Evolutionary conservation across 345 rosid species (phyloP), one percentile per base, ranked within the genome.

Genomic region (Nephelium lappaceum): DNA sequence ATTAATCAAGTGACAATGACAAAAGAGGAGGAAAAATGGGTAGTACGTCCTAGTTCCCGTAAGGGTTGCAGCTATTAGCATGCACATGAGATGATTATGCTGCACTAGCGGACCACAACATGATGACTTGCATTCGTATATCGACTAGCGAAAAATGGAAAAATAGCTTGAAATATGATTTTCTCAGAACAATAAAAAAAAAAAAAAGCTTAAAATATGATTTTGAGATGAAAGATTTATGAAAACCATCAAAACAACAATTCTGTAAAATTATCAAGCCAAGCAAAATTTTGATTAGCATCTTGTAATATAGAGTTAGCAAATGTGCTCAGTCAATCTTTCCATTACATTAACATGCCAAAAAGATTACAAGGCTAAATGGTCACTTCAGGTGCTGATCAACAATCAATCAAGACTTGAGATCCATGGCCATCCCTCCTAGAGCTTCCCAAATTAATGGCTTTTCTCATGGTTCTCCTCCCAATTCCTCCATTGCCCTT

Each of bases 401-500:
- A 31, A 31, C 36, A 31, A 31, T 31, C 36, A 31, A 31, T 31
- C 36, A 31, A 1, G 11, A 45, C 5, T 45, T 75, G 61, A 15
- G 86, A 74, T 66, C 78, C 83, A 75, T 43, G 21, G 67, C 11
- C 2, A 39, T 18, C 39, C 77, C 45, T 14, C 83, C 85, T 2
- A 90, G 67, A 71, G 85, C 88, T 73, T 82, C 81, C 89, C 81
- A 88, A 73, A 78, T 84, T 89, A 74, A 90, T 84, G 5, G 83
- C 75, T 72, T 75, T 85, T 79, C 92, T 89, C 94, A 89, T 85
- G 51, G 87, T 81, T 86, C 92, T 87, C 83, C 94, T 85, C 58
- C 92, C 89, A 64, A 87, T 79, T 38, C 87, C 91, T 39, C 91
- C 92, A 55, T 90, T 90, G 72, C 92, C 95, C 83, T 82, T 90